Evolutionary conservation across 176 grass and related monocot species (phyloP).

Genomic region (Eleusine indica): DNA sequence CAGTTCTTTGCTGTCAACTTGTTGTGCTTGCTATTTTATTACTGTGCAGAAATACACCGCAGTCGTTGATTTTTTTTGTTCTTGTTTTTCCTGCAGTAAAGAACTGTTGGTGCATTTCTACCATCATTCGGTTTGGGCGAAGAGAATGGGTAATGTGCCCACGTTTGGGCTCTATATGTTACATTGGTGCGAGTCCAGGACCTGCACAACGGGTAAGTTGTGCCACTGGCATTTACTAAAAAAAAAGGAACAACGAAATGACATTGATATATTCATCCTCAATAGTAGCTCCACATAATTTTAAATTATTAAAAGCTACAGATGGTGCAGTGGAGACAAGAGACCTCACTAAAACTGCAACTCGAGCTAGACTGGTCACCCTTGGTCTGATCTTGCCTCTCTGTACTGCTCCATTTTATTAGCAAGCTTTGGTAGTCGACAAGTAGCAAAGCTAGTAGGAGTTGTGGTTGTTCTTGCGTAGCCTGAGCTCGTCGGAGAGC

Average conservation of each 20-base stretch:
- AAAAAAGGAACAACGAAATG: background rate
- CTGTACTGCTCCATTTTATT: background rate
- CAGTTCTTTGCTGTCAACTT: too few relatives aligned
- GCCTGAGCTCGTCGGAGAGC: slow-evolving; percentile 53
- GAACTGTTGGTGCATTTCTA: too few relatives aligned
- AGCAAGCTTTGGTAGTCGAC: background rate
- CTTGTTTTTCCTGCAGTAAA: too few relatives aligned
- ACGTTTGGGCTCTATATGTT: background rate
- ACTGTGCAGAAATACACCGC: too few relatives aligned
- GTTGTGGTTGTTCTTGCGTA: slow-evolving; percentile 18
- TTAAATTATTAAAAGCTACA: background rate
- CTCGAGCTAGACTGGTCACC: background rate
- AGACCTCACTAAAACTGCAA: background rate
- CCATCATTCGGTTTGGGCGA: too few relatives aligned
- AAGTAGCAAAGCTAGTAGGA: background rate
- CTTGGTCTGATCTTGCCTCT: background rate
- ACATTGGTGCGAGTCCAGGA: background rate
- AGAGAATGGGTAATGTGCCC: background rate
- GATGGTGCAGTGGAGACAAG: background rate
- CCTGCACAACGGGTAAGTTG: background rate
- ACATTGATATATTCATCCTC: background rate
- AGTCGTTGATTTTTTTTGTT: too few relatives aligned
- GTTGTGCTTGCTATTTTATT: too few relatives aligned
- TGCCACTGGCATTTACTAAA: background rate
- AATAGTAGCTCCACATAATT: background rate